Base-by-base conservation (phyloP, 2,329 filamentous ascomycete species). In the Diplodia mutila region DNA sequence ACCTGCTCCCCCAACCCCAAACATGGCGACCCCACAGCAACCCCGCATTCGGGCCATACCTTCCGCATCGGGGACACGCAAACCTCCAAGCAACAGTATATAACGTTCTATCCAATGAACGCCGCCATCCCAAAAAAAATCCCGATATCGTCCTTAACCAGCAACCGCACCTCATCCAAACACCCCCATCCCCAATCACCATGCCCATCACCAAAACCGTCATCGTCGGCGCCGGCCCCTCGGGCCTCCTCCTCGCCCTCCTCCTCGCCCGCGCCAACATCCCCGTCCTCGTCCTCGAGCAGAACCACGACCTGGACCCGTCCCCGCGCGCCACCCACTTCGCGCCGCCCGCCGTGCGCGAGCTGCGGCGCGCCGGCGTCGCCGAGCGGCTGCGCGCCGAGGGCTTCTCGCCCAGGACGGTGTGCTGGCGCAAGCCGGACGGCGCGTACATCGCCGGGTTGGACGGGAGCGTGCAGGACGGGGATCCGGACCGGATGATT, bases 271-370 rank as follows among this genome's bases (percentile, higher is more conserved):
- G 83, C 70, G 76, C 80, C 51, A 80, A 80, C 49, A 85, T 87
- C 54, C 73, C 77, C 12, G 81, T 84, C 23, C 80, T 81, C 12
- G 76, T 87, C 9, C 78, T 89, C 54, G 87, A 89, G 69, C 82
- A 82, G 3, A 79, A 81, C 0, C 72, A 80, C 23, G 77, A 81
- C 48, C 79, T 88, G 21, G 85, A 88, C 76, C 77, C 83, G 64
- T 83, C 85, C 63, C 86, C 87, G 0, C 84, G 87, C 14, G 87
- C 87, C 14, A 85, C 86, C 0, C 85, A 88, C 74, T 88, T 88
- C 73, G 84, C 83, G 2, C 79, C 84, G 0, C 80, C 85, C 0
- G 86, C 85, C 1, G 82, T 86, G 51, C 82, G 83, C 29, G 85
- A 87, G 67, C 79, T 89, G 46, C 73, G 77, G 42, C 80, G 84